Conservation (phyloP, 2,329 filamentous ascomycete species). For the Ilyonectria mors-panacis region DNA sequence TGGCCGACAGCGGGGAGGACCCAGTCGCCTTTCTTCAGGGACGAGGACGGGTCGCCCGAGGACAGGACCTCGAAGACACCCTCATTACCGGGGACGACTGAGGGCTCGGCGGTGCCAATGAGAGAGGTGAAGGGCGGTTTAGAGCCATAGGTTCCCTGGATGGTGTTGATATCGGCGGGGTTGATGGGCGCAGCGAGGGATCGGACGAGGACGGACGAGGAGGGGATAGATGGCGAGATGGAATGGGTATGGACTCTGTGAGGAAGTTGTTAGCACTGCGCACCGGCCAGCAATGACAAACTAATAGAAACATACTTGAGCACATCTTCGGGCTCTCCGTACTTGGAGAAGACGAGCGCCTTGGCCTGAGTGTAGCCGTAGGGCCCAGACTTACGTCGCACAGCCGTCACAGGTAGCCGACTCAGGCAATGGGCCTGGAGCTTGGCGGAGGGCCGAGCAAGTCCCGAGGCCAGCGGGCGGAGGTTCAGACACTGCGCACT, state of each 20-base stretch:
- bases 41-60: slow-evolving; percentile 69
- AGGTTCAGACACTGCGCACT: slow-evolving; percentile 42
- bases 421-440: slow-evolving; percentile 33
- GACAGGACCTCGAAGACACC: slow-evolving; percentile 92
- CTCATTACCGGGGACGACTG: slow-evolving; percentile 90
- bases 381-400: slow-evolving; percentile 70
- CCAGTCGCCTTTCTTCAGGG: slow-evolving; percentile 86
- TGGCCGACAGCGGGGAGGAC: slow-evolving; percentile 88
- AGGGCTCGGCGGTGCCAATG: slow-evolving; percentile 82
- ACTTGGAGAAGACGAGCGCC: slow-evolving; percentile 81
- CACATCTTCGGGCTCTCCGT: slow-evolving; percentile 82
- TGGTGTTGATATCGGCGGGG: slow-evolving; percentile 97
- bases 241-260: slow-evolving; percentile 79
- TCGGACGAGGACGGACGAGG: slow-evolving; percentile 79
- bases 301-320: slow-evolving; percentile 63
- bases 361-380: slow-evolving; percentile 91
- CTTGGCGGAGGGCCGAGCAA: slow-evolving; percentile 41
- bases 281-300: too few species aligned
- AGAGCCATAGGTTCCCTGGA: slow-evolving; percentile 95
- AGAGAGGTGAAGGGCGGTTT: slow-evolving; percentile 83
- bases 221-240: slow-evolving; percentile 81
- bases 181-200: slow-evolving; percentile 95
- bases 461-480: slow-evolving; percentile 40
- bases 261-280: slow-evolving; percentile 6
- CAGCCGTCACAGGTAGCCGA: slow-evolving; percentile 45